These are phyloP conservation scores for Adansonia gregorii DNA, from an alignment of 441 rosid species.

Conservation along the genomic window DNA sequence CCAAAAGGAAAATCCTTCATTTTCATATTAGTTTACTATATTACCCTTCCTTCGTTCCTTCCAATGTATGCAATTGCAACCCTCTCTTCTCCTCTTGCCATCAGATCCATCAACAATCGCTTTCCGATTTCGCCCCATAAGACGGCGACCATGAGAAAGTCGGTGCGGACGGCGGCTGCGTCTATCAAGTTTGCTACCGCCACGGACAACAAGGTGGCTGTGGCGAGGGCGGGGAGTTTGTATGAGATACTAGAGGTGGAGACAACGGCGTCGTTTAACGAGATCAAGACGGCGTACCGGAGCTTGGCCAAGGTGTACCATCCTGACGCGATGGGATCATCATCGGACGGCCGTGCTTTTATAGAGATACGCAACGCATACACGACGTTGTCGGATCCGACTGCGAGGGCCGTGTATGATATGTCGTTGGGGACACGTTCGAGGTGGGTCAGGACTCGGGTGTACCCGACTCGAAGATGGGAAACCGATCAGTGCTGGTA, in stretches of 20 bases:
- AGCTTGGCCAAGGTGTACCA: slow-evolving; percentile 80
- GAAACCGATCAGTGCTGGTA: slow-evolving; percentile 97
- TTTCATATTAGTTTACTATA: background rate
- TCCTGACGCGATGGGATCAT: slow-evolving; percentile 61
- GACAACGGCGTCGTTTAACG: slow-evolving; percentile 60
- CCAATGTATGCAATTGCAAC: slow-evolving; percentile 37
- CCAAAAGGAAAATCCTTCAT: background rate
- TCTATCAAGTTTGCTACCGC: slow-evolving; percentile 30
- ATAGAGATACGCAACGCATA: slow-evolving; percentile 80
- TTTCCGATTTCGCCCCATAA: slow-evolving; percentile 28
- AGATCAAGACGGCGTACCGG: slow-evolving; percentile 81
- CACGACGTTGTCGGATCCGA: slow-evolving; percentile 79
- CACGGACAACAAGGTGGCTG: slow-evolving; percentile 5
- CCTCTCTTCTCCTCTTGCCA: slow-evolving; percentile 29
- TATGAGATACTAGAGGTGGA: slow-evolving; percentile 72
- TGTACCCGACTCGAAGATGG: slow-evolving; percentile 67
- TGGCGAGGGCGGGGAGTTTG: slow-evolving; percentile 43
- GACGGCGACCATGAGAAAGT: slow-evolving; percentile 23
- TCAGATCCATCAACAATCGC: background rate
- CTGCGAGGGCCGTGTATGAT: slow-evolving; percentile 75
- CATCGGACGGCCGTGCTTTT: slow-evolving; percentile 60
- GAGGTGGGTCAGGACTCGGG: slow-evolving; percentile 33
- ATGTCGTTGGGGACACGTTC: slow-evolving; percentile 44
- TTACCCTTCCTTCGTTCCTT: background rate
- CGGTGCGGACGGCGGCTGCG: slow-evolving; percentile 27